A percentile compares a stretch with the other conserved stretches of the same genome.
Conservation (phyloP, 2,329 filamentous ascomycete species). For the Escovopsis sp. region DNA sequence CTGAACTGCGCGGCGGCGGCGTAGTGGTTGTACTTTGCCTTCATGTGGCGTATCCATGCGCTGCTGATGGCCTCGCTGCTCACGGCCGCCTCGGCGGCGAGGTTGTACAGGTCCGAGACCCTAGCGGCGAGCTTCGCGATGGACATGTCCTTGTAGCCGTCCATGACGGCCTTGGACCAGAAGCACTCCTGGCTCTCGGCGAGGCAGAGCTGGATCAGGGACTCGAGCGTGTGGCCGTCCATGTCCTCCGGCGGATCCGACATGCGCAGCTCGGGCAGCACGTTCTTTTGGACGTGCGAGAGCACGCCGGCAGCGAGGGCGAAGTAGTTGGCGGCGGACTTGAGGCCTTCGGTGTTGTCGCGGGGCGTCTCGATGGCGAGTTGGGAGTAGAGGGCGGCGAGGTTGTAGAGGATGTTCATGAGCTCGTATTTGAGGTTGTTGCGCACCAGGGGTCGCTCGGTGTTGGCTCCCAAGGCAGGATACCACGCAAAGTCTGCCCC, state of each 20-base stretch:
- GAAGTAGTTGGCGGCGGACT: slow-evolving; percentile 79
- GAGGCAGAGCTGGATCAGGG: slow-evolving; percentile 67
- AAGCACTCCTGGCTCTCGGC: slow-evolving; percentile 95
- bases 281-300: slow-evolving; percentile 55
- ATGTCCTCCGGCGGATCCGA: slow-evolving; percentile 85
- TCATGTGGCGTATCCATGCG: slow-evolving; percentile 96
- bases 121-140: slow-evolving; percentile 82
- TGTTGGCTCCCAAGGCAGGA: slow-evolving; percentile 81
- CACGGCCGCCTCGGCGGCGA: slow-evolving; percentile 71
- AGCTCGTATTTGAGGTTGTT: slow-evolving; percentile 69
- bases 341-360: slow-evolving; percentile 66
- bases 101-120: slow-evolving; percentile 80
- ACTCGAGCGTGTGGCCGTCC: slow-evolving; percentile 76
- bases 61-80: slow-evolving; percentile 82
- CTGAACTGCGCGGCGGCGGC: slow-evolving; percentile 89
- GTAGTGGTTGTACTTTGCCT: slow-evolving; percentile 94
- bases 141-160: slow-evolving; percentile 78
- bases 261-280: slow-evolving; percentile 71
- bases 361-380: slow-evolving; percentile 71
- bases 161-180: slow-evolving; percentile 94
- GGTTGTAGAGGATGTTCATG: slow-evolving; percentile 84
- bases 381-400: slow-evolving; percentile 86
- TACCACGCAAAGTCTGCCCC: slow-evolving; percentile 97
- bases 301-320: slow-evolving; percentile 77
- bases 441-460: slow-evolving; percentile 51